Percentiles rank a stretch among this genome's conserved stretches.
These are phyloP conservation scores for Ilyonectria sp. DNA, from an alignment of 2,329 filamentous ascomycete species.

Conservation along the genomic window DNA sequence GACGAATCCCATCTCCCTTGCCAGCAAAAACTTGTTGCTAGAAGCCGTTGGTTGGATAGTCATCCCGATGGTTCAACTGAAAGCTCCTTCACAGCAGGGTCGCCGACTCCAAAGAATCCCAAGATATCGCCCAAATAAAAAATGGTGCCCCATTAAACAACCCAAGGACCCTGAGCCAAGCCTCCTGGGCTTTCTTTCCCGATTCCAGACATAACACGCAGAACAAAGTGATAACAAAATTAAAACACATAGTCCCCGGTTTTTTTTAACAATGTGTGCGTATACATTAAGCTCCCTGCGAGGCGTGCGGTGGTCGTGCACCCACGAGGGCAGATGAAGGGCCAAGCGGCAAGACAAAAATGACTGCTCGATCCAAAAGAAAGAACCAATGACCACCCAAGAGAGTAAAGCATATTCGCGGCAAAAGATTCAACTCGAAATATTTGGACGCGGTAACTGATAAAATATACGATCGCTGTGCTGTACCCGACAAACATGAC, in stretches of 20 bases:
- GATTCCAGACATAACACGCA: constrained; percentile 43
- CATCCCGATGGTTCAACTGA: constrained; percentile 21
- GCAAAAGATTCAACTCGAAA: constrained; percentile 49
- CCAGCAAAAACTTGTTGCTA: constrained; percentile 6
- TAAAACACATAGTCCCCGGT: constrained; percentile 45
- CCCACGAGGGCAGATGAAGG: constrained; percentile 40
- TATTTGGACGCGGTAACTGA: constrained; percentile 45
- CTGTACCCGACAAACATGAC: constrained; percentile 75
- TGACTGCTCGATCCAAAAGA: constrained; percentile 36
- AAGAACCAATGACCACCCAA: constrained; percentile 47
- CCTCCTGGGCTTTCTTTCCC: constrained; percentile 53
- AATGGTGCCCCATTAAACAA: constrained; percentile 42
- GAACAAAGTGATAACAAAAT: constrained; percentile 42
- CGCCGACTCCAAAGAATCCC: constrained; percentile 26
- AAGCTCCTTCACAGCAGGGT: constrained; percentile 22
- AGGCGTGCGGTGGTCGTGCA: constrained; percentile 47
- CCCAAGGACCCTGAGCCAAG: constrained; percentile 47
- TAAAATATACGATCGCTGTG: constrained; percentile 68
- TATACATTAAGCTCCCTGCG: constrained; percentile 48
- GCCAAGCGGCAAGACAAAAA: constrained; percentile 39
- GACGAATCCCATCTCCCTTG: constrained; percentile 20
- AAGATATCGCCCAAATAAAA: constrained; percentile 31
- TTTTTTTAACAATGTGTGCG: constrained; percentile 49
- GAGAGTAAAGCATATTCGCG: constrained; percentile 46
- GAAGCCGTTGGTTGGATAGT: constrained; percentile 20